Conservation (phyloP, 2,329 filamentous ascomycete species). For the Fusarium nanum region DNA sequence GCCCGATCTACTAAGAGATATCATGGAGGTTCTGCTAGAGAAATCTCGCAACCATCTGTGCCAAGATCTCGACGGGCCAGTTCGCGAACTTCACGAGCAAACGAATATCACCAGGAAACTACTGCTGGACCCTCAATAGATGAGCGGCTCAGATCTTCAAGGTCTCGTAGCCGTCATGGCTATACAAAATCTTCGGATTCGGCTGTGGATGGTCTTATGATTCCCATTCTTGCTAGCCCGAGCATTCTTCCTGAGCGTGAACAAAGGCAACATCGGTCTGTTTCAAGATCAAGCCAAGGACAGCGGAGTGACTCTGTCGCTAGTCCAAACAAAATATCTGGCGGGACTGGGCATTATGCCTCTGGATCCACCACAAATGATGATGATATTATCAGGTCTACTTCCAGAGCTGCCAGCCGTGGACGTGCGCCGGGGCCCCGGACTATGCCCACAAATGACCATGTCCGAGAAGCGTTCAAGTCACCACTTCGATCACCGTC, state of each 20-base stretch:
- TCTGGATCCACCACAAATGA: neutral
- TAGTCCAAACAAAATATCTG: neutral
- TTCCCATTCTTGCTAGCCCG: neutral
- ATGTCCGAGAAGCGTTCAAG: neutral
- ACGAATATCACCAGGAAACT: neutral
- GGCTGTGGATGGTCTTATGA: neutral
- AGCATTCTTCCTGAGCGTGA: neutral
- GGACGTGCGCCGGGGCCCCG: neutral
- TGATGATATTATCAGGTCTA: neutral
- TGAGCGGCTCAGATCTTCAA: constrained; percentile 1
- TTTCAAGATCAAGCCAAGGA: neutral
- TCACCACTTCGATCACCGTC: neutral
- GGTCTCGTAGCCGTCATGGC: neutral
- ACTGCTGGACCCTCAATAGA: neutral
- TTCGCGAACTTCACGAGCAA: neutral
- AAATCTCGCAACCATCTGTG: neutral
- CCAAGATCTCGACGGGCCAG: neutral
- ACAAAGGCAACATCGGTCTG: neutral
- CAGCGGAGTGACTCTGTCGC: neutral
- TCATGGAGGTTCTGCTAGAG: constrained; percentile 43
- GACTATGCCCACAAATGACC: neutral
- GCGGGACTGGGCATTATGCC: neutral
- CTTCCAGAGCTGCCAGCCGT: neutral
- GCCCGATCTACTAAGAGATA: constrained; percentile 28
- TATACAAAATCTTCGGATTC: neutral